phyloP scores from a whole-genome alignment of 2,329 filamentous ascomycete species.

The Penicillium sp. region DNA sequence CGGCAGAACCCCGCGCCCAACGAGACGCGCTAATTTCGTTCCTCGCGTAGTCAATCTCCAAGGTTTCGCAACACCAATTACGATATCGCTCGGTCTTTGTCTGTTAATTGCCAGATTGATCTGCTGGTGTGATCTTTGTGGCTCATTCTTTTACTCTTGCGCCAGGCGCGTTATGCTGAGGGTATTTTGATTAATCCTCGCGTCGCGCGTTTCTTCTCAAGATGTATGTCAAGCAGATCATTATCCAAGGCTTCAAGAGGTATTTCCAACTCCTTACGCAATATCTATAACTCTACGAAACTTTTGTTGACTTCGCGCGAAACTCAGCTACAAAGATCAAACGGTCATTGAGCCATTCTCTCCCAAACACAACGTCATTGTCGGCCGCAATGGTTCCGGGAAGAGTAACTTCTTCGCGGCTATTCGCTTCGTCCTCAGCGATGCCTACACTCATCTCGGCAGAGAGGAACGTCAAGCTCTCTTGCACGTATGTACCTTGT shows the following conservation, averaged over 20 bases:
- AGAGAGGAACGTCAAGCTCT: conserved; percentile 91
- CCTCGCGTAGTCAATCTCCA: conserved; percentile 13
- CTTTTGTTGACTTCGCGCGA: neutral
- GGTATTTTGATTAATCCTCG: conserved; percentile 21
- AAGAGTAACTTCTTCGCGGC: conserved; percentile 99
- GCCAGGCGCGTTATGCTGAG: conserved; percentile 25
- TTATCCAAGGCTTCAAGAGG: conserved; percentile 99
- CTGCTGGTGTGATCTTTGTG: neutral
- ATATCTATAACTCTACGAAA: neutral
- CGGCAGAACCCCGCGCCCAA: conserved; percentile 32
- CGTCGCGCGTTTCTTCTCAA: conserved; percentile 31
- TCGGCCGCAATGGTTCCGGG: conserved; percentile 96
- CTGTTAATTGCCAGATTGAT: conserved; percentile 2
- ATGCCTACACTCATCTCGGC: conserved; percentile 92
- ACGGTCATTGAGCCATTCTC: conserved; percentile 98
- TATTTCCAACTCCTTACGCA: conserved; percentile 35
- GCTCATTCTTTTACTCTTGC: neutral
- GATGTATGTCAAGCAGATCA: conserved; percentile 99
- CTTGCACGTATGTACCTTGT: conserved; percentile 56
- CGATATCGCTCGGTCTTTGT: conserved; percentile 1
- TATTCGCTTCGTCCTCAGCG: conserved; percentile 94
- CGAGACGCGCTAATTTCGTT: conserved; percentile 20
- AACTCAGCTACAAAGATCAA: conserved; percentile 89
- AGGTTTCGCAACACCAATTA: conserved; percentile 11
- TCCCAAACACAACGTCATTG: conserved; percentile 93